These are phyloP conservation scores for Aspergillus puulaauensis DNA, from an alignment of 2,329 filamentous ascomycete genomes.

Conservation along the genomic window DNA sequence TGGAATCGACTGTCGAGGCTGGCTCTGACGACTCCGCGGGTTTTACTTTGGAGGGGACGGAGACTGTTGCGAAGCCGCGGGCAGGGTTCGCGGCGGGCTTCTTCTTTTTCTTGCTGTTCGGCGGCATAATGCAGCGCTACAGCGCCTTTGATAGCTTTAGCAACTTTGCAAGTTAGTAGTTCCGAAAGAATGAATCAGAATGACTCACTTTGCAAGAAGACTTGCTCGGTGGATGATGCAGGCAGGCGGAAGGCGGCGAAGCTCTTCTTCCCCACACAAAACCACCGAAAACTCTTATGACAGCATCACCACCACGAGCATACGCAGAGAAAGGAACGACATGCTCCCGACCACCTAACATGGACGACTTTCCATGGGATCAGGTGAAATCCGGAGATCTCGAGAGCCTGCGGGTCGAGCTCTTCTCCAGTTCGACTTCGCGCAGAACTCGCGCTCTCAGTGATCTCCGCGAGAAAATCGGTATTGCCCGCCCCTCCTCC, in stretches of 20 bases:
- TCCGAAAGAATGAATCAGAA: conserved; percentile 3
- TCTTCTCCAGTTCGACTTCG: conserved; percentile 45
- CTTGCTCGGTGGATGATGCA: conserved; percentile 11
- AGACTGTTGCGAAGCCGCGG: conserved; percentile 90
- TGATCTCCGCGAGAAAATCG: conserved; percentile 46
- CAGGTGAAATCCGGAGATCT: conserved; percentile 44
- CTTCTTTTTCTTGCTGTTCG: conserved; percentile 82
- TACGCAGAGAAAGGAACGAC: conserved; percentile 15
- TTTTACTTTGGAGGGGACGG: conserved; percentile 80
- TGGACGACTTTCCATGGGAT: conserved; percentile 47
- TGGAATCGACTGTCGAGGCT: conserved; percentile 28
- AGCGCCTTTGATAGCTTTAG: conserved; percentile 2
- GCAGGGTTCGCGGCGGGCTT: conserved; percentile 85
- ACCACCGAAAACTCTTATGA: conserved; percentile 40
- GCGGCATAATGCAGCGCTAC: conserved; percentile 56
- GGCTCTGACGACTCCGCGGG: conserved; percentile 36
- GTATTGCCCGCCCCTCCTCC: conserved; percentile 25
- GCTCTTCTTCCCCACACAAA: conserved; percentile 22
- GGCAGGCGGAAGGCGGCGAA: conserved; percentile 27
- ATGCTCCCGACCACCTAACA: conserved; percentile 35
- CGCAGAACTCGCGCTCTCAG: conserved; percentile 41
- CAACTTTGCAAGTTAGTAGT: neutral
- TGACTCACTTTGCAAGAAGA: conserved; percentile 1
- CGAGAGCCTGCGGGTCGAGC: conserved; percentile 38
- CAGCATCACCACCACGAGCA: conserved; percentile 30